Evolutionary conservation across 495 filamentous ascomycete species (phyloP).

Genomic region (Penicilliopsis zonata): DNA sequence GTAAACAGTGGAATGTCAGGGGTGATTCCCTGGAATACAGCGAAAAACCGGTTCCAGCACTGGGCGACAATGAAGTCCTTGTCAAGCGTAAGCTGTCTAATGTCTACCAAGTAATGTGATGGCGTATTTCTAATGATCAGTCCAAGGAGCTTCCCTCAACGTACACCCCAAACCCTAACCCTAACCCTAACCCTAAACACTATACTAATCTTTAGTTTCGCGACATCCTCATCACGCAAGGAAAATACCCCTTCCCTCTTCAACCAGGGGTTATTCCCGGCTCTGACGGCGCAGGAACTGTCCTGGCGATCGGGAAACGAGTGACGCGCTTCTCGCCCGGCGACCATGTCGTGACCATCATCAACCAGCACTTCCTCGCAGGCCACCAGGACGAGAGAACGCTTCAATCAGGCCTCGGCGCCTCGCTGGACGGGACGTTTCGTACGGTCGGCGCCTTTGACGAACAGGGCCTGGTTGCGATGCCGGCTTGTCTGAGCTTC

Average conservation of each 20-base stretch:
- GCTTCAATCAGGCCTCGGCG: slow-evolving; percentile 67
- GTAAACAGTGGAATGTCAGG: no score
- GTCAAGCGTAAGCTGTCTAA: no score
- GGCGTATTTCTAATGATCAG: no score
- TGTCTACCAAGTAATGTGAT: no score
- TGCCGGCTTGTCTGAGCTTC: slow-evolving; percentile 48
- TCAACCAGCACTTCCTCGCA: slow-evolving; percentile 65
- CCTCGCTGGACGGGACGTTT: slow-evolving; percentile 56
- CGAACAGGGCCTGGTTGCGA: slow-evolving; percentile 55
- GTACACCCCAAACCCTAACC: slow-evolving; percentile 50
- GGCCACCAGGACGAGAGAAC: slow-evolving; percentile 47
- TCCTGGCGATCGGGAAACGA: slow-evolving; percentile 56
- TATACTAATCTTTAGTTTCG: no score
- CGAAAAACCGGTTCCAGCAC: slow-evolving; percentile 41
- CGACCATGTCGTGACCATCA: slow-evolving; percentile 62
- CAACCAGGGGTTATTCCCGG: slow-evolving; percentile 47
- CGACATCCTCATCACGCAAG: slow-evolving; percentile 31
- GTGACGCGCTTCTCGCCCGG: slow-evolving; percentile 59
- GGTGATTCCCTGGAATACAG: no score
- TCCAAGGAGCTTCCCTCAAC: slow-evolving; percentile 67
- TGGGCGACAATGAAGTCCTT: slow-evolving; percentile 60
- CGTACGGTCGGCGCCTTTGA: slow-evolving; percentile 61
- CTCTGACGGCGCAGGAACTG: slow-evolving; percentile 67
- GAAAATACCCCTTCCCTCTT: slow-evolving; percentile 55
- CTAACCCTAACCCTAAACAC: no score